Conservation (phyloP, 768 basidiomycete species). For the Chalciporus chontae region DNA sequence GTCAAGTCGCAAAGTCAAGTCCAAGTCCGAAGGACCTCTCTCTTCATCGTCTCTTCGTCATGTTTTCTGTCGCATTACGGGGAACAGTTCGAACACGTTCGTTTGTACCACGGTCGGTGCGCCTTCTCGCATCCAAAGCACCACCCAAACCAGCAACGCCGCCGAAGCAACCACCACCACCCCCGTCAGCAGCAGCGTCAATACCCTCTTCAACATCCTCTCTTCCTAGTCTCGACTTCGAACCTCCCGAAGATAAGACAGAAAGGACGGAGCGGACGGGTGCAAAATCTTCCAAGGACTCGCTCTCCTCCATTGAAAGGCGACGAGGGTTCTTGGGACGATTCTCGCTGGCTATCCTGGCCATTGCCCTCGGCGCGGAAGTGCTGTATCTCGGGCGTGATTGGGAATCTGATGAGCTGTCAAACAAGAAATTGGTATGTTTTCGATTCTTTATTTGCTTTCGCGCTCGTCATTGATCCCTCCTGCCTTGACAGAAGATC, state of each 20-base stretch:
- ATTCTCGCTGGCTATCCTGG: constrained; percentile 49
- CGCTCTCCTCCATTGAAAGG: constrained; percentile 75
- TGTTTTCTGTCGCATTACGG: constrained; percentile 24
- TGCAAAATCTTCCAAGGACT: constrained; percentile 73
- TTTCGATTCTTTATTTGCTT: not conserved
- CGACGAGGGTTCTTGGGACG: constrained; percentile 56
- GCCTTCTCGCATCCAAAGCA: constrained; percentile 17
- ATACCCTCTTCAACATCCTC: constrained; percentile 2
- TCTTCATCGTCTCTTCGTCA: not conserved
- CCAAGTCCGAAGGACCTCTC: not conserved
- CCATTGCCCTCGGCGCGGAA: constrained; percentile 53
- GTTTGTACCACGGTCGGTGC: constrained; percentile 18
- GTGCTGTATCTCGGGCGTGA: constrained; percentile 70
- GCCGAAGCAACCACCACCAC: constrained; percentile 3
- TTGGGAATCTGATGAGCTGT: constrained; percentile 73
- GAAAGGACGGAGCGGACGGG: constrained; percentile 56
- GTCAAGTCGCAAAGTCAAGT: not conserved
- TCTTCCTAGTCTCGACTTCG: constrained; percentile 62
- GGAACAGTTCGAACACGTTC: constrained; percentile 19
- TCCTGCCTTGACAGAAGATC: constrained; percentile 38
- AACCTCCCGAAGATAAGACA: constrained; percentile 46
- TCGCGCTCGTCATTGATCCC: not conserved
- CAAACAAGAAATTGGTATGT: constrained; percentile 58
- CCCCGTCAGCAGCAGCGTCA: constrained; percentile 2
- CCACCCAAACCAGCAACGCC: constrained; percentile 15